phyloP scores from a whole-genome alignment of 2,329 filamentous ascomycete species.

The Nothopassalora personata region DNA sequence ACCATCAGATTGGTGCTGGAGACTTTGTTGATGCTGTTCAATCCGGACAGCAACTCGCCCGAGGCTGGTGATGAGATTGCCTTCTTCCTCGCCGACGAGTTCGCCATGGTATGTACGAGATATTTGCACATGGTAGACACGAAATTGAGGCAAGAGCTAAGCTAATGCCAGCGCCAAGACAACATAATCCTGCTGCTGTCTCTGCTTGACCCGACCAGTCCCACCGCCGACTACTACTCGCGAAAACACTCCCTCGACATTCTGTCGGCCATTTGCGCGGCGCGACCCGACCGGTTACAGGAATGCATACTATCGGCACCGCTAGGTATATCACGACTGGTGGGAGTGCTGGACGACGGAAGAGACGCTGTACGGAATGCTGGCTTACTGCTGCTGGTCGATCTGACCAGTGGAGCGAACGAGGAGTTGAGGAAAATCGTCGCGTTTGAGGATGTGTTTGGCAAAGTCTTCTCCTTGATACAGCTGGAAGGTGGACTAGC shows the following conservation, averaged over 20 bases:
- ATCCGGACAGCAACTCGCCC: constrained; percentile 59
- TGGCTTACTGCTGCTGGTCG: constrained; percentile 77
- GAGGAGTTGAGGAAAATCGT: constrained; percentile 90
- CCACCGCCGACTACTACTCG: constrained; percentile 60
- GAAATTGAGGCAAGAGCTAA: constrained; percentile 39
- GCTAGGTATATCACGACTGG: constrained; percentile 79
- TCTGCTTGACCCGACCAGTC: constrained; percentile 79
- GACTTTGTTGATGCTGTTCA: constrained; percentile 90
- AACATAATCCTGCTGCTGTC: constrained; percentile 88
- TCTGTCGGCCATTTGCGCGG: constrained; percentile 76
- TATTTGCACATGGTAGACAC: not conserved
- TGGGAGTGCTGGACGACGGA: constrained; percentile 74
- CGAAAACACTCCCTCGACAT: constrained; percentile 87
- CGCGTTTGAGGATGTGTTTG: constrained; percentile 91
- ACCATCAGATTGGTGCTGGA: constrained; percentile 93
- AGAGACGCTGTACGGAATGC: constrained; percentile 84
- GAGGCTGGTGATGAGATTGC: constrained; percentile 96
- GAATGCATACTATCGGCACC: constrained; percentile 90
- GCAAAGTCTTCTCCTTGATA: constrained; percentile 77
- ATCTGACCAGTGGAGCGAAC: constrained; percentile 73
- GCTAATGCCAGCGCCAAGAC: constrained; percentile 69
- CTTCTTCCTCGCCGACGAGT: constrained; percentile 94
- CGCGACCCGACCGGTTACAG: constrained; percentile 84
- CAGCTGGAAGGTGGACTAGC: constrained; percentile 72
- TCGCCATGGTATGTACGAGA: constrained; percentile 72